Evolutionary conservation across 306 rosid genomes (phyloP).

Genomic region (Purshia tridentata): DNA sequence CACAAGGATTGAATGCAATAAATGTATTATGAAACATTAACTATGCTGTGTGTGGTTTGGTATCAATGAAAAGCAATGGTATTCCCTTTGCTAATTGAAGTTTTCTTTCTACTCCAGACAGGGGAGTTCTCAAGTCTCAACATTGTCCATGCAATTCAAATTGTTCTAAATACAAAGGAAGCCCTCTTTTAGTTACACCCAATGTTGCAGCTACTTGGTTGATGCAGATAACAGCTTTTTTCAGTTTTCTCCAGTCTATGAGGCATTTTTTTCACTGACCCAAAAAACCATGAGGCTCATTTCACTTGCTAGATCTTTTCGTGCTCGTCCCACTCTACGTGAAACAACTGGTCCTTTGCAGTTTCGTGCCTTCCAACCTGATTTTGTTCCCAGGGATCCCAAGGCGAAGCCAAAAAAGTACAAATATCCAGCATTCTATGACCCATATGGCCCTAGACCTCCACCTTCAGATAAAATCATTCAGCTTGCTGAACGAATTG

Average conservation of each 20-base stretch:
- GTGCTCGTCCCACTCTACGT: neutral
- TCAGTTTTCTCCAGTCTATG: neutral
- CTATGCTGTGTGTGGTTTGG: neutral
- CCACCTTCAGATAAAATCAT: constrained; percentile 33
- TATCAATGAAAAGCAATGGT: neutral
- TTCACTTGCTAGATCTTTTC: constrained; percentile 21
- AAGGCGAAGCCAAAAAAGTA: constrained; percentile 22
- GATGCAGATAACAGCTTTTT: neutral
- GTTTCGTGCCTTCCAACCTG: constrained; percentile 33
- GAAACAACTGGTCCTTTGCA: constrained; percentile 28
- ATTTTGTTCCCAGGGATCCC: constrained; percentile 36
- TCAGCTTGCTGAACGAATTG: constrained; percentile 32
- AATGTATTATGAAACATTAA: neutral
- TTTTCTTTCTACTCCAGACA: neutral
- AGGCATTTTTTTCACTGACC: constrained; percentile 8
- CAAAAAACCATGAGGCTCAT: constrained; percentile 27
- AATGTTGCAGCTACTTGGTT: constrained; percentile 6
- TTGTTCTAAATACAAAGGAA: constrained; percentile 6
- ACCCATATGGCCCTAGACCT: constrained; percentile 32
- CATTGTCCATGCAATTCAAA: neutral
- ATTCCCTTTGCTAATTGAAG: constrained; percentile 3
- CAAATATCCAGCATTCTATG: constrained; percentile 32
- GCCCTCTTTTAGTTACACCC: neutral
- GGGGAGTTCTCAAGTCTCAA: neutral
- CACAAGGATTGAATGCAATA: neutral